Evolutionary conservation across 106 monocot species (phyloP).

Genomic region (Vanilla planifolia): DNA sequence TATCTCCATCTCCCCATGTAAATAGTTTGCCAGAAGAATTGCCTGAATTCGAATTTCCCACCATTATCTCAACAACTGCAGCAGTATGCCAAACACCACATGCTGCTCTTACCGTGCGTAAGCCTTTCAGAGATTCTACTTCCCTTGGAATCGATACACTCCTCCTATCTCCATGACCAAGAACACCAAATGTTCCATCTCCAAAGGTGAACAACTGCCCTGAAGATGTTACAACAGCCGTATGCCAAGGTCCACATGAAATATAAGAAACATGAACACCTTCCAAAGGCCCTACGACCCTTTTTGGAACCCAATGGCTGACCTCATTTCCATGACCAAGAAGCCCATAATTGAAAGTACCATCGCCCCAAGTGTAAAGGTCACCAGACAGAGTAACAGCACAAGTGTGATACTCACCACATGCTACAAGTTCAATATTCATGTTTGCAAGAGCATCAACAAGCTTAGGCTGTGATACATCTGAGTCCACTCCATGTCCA

Average conservation of each 20-base stretch:
- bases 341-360: slow-evolving; percentile 57
- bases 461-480: slow-evolving; percentile 87
- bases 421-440: slow-evolving; percentile 90
- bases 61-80: slow-evolving; percentile 77
- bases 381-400: slow-evolving; percentile 79
- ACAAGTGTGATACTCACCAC: slow-evolving; percentile 78
- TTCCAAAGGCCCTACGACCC: slow-evolving; percentile 64
- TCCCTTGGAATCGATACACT: slow-evolving; percentile 60
- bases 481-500: slow-evolving; percentile 88
- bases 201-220: slow-evolving; percentile 79
- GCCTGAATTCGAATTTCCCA: slow-evolving; percentile 55
- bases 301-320: slow-evolving; percentile 68
- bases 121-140: slow-evolving; percentile 65
- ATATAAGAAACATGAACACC: slow-evolving; percentile 71
- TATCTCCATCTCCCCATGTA: slow-evolving; percentile 88
- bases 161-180: slow-evolving; percentile 70
- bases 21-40: slow-evolving; percentile 78
- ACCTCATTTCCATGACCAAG: slow-evolving; percentile 69
- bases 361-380: slow-evolving; percentile 79
- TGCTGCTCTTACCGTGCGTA: slow-evolving; percentile 63
- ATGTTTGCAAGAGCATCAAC: slow-evolving; percentile 69
- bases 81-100: slow-evolving; percentile 92
- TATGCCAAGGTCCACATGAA: slow-evolving; percentile 85
- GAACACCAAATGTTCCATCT: slow-evolving; percentile 85
- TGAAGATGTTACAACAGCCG: slow-evolving; percentile 67